Base-by-base conservation (phyloP, 1,284 basidiomycete genomes). In the Ustilago cynodontis region DNA sequence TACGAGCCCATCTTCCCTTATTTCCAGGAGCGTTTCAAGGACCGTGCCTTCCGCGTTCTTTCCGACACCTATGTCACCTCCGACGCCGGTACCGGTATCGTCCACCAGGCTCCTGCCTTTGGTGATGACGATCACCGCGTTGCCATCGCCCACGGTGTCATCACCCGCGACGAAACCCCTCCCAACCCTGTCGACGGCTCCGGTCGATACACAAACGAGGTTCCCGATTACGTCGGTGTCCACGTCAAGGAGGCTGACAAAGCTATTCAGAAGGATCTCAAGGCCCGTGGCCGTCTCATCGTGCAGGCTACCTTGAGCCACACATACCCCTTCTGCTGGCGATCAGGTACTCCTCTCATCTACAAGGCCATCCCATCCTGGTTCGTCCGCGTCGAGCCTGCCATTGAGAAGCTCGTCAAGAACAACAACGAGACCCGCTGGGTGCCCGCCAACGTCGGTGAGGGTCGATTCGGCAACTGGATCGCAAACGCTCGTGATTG, bases 41-140 rank as follows among this genome's bases (percentile, higher is more conserved):
- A 95, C 86, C 91, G 91, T 77, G 96, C 94, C 0, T 99, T 98
- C 90, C 88, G 92, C 64, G 94, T 99, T 18, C 87, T 99, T 8
- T 90, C 90, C 29, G 97, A 99, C 86, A 92, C 91, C 0, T 99
- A 99, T 85, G 96, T 99, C 59, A 98, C 94, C 2, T 93, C 92
- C 78, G 90, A 91, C 14, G 94, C 95, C 64, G 96, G 97, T 87
- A 99, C 97, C 41, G 96, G 96, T 86, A 96, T 99, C 82, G 97
- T 99, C 55, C 97, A 99, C 86, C 97, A 99, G 88, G 95, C 97
- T 1, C 97, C 97, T 2, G 95, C 93, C 0, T 99, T 98, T 84
- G 97, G 97, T 89, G 97, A 98, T 84, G 97, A 99, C 82, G 97
- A 99, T 90, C 94, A 98, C 87, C 93, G 96, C 69, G 91, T 99